These are phyloP conservation scores for Acephala macrosclerotiorum DNA, from an alignment of 2,329 filamentous ascomycete genomes.

Conservation along the genomic window DNA sequence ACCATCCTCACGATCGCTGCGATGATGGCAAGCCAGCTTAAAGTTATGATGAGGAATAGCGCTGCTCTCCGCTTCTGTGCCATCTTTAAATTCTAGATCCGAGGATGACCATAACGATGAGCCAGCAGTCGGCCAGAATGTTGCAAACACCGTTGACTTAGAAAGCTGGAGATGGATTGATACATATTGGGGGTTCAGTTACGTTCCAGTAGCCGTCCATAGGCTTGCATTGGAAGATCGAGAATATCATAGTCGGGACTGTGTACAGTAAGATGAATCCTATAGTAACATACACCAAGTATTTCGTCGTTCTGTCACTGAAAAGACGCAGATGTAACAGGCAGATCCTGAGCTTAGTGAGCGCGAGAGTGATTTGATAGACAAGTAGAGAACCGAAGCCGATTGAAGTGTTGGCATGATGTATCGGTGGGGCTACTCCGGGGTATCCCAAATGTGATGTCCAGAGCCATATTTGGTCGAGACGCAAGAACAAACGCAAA, in stretches of 20 bases:
- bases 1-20: conserved; percentile 5
- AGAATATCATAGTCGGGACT: conserved; percentile 16
- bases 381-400: conserved; percentile 18
- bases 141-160: background rate
- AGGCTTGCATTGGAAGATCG: conserved; percentile 24
- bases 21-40: background rate
- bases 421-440: background rate
- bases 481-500: background rate
- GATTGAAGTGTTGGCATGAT: conserved; percentile 16
- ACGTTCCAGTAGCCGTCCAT: background rate
- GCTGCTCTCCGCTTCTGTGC: background rate
- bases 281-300: conserved; percentile 18
- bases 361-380: conserved; percentile 20
- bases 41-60: conserved; percentile 1
- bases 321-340: conserved; percentile 26
- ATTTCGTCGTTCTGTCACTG: conserved; percentile 15
- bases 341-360: conserved; percentile 24
- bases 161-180: background rate
- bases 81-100: background rate
- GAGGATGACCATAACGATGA: background rate
- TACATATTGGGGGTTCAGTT: background rate
- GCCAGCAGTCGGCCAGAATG: background rate
- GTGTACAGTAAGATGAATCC: conserved; percentile 24
- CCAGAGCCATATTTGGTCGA: conserved; percentile 21
- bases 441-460: conserved; percentile 14